Evolutionary conservation across 306 rosid genomes (phyloP).

Genomic region (Prunus padus): DNA sequence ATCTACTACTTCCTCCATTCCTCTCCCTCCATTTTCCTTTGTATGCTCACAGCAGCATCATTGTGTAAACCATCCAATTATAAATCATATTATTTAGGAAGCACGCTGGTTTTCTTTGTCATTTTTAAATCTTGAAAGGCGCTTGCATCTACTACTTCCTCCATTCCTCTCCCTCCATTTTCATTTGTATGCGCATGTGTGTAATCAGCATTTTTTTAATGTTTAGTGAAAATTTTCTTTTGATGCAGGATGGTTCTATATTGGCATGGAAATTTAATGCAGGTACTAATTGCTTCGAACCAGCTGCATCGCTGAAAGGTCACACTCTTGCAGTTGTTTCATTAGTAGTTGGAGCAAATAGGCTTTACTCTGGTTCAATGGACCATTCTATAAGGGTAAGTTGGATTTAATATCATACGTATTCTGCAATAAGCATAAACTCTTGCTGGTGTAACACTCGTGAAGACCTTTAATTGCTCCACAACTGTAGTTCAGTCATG

Average conservation of each 20-base stretch:
- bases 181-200: background rate
- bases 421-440: constrained; percentile 3
- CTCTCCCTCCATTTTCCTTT: background rate
- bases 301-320: constrained; percentile 77
- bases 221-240: constrained; percentile 22
- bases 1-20: background rate
- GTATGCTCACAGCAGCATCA: background rate
- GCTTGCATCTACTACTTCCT: constrained; percentile 8
- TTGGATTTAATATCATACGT: constrained; percentile 5
- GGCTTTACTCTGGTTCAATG: constrained; percentile 98
- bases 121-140: background rate
- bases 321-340: constrained; percentile 85
- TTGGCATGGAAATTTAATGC: constrained; percentile 86
- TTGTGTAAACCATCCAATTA: background rate
- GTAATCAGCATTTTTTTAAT: constrained; percentile 3
- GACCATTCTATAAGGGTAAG: constrained; percentile 81
- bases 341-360: constrained; percentile 89
- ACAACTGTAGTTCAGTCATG: background rate
- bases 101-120: background rate
- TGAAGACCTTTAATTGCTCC: background rate
- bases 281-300: constrained; percentile 71
- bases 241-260: constrained; percentile 83
- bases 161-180: background rate
- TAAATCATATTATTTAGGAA: constrained; percentile 3
- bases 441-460: background rate